Evolutionary conservation across 768 basidiomycete genomes (phyloP), one percentile per base, ranked within the genome.

Genomic region (Hericium coralloides): DNA sequence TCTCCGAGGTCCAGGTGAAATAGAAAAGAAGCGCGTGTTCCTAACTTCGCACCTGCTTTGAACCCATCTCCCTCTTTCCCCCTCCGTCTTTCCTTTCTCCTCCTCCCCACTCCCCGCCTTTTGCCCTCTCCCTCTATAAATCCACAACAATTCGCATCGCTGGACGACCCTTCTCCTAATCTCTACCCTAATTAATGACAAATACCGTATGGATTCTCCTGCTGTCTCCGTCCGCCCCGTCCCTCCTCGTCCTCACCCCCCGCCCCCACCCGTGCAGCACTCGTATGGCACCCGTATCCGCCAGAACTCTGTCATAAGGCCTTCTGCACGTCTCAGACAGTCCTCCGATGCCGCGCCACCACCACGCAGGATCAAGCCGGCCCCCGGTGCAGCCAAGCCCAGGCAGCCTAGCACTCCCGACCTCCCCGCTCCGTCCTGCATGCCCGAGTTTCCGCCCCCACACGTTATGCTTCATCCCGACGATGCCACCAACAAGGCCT

Each of bases 381-480:
- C 70, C 69, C 39, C 64, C 66, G 15, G 68, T 68, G 48, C 63
- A 56, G 63, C 64, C 23, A 61, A 51, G 38, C 50, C 61, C 37
- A 64, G 59, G 66, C 31, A 8, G 10, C 31, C 53, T 7, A 58
- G 57, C 47, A 51, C 61, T 53, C 36, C 66, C 0, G 47, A 61
- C 17, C 64, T 66, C 20, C 62, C 55, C 25, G 60, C 55, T 23
- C 43, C 58, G 2, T 31, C 31, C 47, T 56, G 64, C 43, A 59
- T 67, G 17, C 74, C 78, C 25, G 57, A 68, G 12, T 88, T 87
- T 63, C 86, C 87, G 2, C 79, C 85, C 0, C 76, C 79, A 2
- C 69, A 82, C 63, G 74, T 88, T 68, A 75, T 85, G 56, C 76
- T 90, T 18, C 88, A 90, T 62, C 79, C 82, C 3, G 88, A 89